Evolutionary conservation across 2,329 filamentous ascomycete genomes (phyloP).

Genomic region (Juglanconis oblonga): DNA sequence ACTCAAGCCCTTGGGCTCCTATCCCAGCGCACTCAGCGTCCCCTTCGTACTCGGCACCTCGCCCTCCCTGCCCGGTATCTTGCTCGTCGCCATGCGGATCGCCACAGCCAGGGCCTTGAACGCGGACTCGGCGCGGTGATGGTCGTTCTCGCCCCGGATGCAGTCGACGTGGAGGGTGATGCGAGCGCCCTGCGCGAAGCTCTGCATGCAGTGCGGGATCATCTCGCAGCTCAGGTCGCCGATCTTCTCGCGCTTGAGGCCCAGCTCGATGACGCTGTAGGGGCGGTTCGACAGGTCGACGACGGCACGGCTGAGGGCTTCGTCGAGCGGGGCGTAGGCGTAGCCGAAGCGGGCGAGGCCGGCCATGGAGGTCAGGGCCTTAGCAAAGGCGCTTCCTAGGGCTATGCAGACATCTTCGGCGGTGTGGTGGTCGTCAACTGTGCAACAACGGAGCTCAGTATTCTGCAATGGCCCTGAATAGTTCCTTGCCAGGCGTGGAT

Average conservation of each 20-base stretch:
- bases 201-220: conserved; percentile 93
- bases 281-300: conserved; percentile 94
- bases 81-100: conserved; percentile 70
- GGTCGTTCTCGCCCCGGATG: conserved; percentile 86
- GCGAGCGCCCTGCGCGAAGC: conserved; percentile 85
- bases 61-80: conserved; percentile 76
- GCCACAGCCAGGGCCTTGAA: conserved; percentile 96
- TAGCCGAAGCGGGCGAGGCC: conserved; percentile 88
- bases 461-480: background rate
- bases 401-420: conserved; percentile 94
- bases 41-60: conserved; percentile 97
- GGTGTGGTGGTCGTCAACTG: conserved; percentile 98
- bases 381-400: conserved; percentile 79
- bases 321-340: conserved; percentile 91
- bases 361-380: conserved; percentile 68
- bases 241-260: conserved; percentile 86
- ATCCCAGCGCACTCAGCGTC: conserved; percentile 62
- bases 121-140: conserved; percentile 92
- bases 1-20: conserved; percentile 12
- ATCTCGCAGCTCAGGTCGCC: conserved; percentile 93
- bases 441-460: background rate
- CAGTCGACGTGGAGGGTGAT: conserved; percentile 96
- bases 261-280: conserved; percentile 78
- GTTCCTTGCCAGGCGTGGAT: background rate
- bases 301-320: conserved; percentile 89